Evolutionary conservation across 768 basidiomycete species (phyloP).

Genomic region (Russula virescens): DNA sequence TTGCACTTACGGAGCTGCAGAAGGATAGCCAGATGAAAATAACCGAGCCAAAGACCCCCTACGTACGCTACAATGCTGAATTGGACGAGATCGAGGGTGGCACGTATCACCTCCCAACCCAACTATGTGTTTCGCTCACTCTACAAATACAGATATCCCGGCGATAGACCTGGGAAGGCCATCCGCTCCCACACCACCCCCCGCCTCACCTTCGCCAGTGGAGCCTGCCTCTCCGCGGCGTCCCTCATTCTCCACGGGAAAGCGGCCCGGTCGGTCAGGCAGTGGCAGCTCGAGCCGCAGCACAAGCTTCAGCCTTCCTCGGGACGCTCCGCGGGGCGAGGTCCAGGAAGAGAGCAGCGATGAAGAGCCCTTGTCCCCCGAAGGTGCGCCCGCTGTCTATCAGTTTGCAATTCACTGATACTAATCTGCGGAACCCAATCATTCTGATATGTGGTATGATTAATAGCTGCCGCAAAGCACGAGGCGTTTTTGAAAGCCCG

Average conservation of each 20-base stretch:
- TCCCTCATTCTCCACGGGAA: conserved; percentile 66
- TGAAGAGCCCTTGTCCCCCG: conserved; percentile 80
- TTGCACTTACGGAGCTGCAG: conserved; percentile 86
- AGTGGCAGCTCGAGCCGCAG: conserved; percentile 67
- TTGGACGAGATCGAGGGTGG: conserved; percentile 84
- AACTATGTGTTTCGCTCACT: background rate
- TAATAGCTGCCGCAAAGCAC: conserved; percentile 78
- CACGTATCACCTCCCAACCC: conserved; percentile 33
- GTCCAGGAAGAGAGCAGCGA: conserved; percentile 46
- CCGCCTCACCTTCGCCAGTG: conserved; percentile 11
- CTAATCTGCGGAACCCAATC: background rate
- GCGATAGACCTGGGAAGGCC: conserved; percentile 54
- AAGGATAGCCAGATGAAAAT: conserved; percentile 99
- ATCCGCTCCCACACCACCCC: conserved; percentile 23
- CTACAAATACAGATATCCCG: conserved; percentile 63
- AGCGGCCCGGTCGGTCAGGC: conserved; percentile 48
- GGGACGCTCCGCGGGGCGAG: conserved; percentile 43
- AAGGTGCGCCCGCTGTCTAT: conserved; percentile 46
- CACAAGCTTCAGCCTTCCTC: conserved; percentile 55
- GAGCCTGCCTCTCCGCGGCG: conserved; percentile 58
- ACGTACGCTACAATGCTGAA: conserved; percentile 84
- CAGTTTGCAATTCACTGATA: background rate
- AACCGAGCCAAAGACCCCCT: conserved; percentile 95
- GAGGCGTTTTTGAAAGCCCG: conserved; percentile 76
- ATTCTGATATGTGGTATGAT: background rate